Evolutionary conservation across 148 eudicot genomes (phyloP), one percentile per base, ranked within the genome.

Genomic region (Chenopodium suecicum): DNA sequence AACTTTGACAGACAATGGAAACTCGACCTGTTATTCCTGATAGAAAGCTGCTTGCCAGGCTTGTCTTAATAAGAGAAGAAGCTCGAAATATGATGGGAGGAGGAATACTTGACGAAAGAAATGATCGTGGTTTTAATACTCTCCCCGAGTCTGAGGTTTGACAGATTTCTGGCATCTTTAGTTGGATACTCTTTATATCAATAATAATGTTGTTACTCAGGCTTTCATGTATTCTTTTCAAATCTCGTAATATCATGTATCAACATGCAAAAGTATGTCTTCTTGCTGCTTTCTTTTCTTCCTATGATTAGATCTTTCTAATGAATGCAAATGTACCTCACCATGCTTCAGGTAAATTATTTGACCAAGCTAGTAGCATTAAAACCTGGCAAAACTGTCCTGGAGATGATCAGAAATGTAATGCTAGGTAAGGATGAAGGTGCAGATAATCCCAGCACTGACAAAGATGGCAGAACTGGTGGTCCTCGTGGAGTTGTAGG

Each of bases 51-150:
- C 93, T 96, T 77, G 95, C 99, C 56, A 92, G 99, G 85, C 97
- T 96, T 64, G 99, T 96, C 86, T 87, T 94, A 80, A 91, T 94
- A 84, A 90, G 98, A 94, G 99, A 96, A 86, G 99, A 96, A 89
- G 99, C 99, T 83, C 88, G 99, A 73, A 92, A 89, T 87, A 94
- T 96, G 99, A 86, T 94, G 95, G 99, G 99, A 78, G 98, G 99
- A 82, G 98, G 99, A 82, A 90, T 96, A 74, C 89, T 94, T 70
- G 98, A 96, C 79, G 99, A 96, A 85, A 91, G 99, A 91, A 94
- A 96, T 88, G 92, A 90, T 72, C 96, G 94, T 76, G 99, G 99
- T 83, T 88, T 96, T 69, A 90, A 44, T 82, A 94, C 93, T 0
- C 97, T 96, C 64, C 99, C 99, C 82, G 91, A 94, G 85, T 90